Base-by-base conservation (phyloP, 495 filamentous ascomycete genomes). In the Parmelia sp. region DNA sequence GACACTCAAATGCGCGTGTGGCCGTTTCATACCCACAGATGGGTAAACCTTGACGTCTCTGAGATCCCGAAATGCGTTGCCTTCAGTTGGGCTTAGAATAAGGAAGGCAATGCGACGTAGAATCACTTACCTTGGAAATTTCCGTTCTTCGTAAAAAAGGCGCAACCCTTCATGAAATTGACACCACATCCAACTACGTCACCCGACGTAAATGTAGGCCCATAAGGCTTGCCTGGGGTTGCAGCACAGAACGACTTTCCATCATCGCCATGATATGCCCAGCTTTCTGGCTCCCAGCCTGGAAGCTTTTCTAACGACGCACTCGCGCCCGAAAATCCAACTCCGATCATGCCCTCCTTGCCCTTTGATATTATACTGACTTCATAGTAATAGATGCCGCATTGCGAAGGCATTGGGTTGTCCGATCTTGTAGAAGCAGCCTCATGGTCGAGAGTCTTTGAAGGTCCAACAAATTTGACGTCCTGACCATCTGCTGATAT, bases 251-350 rank as follows among this genome's bases (percentile, higher is more conserved):
- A 99, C 51, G 85, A 85, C 67, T 92, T 86, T 36, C 94, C 94
- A 74, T 99, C 94, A 72, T 99, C 95, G 31, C 94, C 92, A 71
- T 99, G 94, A 71, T 96, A 99, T 42, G 90, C 94, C 91, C 91
- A 99, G 2, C 92, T 96, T 49, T 96, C 91, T 27, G 86, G 85
- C 71, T 99, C 94, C 94, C 93, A 97, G 29, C 94, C 94, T 0
- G 93, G 92, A 36, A 96, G 82, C 68, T 91, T 80, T 66, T 87
- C 85, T n/a, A 96, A 80, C 0, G 85, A 82, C 15, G 90, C 90
- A 61, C 84, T 88, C 62, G 81, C 80, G 37, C 83, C 83, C 3
- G 88, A 90, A 73, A 99, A 96, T 12, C 94, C 94, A 65, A 99
- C 86, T 27, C 86, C 91, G 66, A 98, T 94, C 71, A 89, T 86